Evolutionary conservation across 2,329 filamentous ascomycete genomes (phyloP), one percentile per base, ranked within the genome.

Genomic region (Kalmusia sp.): DNA sequence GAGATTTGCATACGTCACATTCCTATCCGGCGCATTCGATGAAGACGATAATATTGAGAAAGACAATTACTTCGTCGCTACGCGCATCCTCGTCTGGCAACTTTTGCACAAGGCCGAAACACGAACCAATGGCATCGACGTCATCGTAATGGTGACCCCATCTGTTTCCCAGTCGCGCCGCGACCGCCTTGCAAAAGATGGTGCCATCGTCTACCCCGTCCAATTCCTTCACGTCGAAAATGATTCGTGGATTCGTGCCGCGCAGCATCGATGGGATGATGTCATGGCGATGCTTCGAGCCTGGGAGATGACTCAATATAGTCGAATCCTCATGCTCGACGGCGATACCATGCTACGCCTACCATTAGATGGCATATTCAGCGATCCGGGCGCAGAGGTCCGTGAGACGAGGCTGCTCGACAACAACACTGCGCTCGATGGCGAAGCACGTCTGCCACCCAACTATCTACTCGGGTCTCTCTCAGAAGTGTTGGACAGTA

Each of bases 381-480:
- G 67, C 31, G 71, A 74, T 35, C 60, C 69, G 2, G 72, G 46
- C 17, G 59, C 58, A 1, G 47, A 63, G 7, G 54, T 51, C 17
- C 53, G 56, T 21, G 35, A 51, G 24, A 67, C 65, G 3, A 53
- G 55, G 27, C 31, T 38, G n/a, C 25, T 43, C 19, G 52, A 27
- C 40, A 52, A 52, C 43, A 52, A 56, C 41, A 52, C 35, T 2
- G 24, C 55, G 14, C 43, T 54, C n/a, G 46, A 50, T 4, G 67
- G 67, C 54, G 67, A 71, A 50, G 58, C 57, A 8, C 41, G 51
- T 6, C 48, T 73, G 7, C 73, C 74, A 4, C 14, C 50, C 3
- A 61, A 57, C 7, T 77, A 76, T 58, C 62, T 71, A 19, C 62
- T 76, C 35, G 73, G 67, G 8, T 64, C 59, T 41, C 56, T 69